phyloP scores from a whole-genome alignment of 768 basidiomycete species.

The Podaxis pistillaris region DNA sequence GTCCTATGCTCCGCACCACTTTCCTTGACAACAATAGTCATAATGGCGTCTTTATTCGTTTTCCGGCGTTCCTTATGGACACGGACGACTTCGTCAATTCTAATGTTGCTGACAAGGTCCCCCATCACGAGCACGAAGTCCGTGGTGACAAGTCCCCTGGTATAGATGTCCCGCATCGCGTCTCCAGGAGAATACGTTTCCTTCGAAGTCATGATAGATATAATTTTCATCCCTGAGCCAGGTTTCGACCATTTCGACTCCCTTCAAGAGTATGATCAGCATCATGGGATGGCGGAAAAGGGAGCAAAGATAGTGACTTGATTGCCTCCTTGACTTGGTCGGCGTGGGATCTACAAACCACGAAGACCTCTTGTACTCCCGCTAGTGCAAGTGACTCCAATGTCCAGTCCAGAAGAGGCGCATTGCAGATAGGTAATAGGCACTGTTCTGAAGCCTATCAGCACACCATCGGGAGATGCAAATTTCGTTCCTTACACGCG shows the following conservation, averaged over 20 bases:
- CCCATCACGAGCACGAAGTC: conserved; percentile 93
- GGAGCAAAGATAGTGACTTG: conserved; percentile 49
- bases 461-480: conserved; percentile 15
- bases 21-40: conserved; percentile 94
- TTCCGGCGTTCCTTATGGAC: conserved; percentile 86
- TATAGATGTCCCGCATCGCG: conserved; percentile 92
- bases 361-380: conserved; percentile 94
- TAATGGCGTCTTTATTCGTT: conserved; percentile 88
- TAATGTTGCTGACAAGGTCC: conserved; percentile 91
- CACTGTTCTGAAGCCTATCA: conserved; percentile 50
- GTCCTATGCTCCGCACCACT: conserved; percentile 70
- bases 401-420: conserved; percentile 93
- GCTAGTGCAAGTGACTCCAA: conserved; percentile 93
- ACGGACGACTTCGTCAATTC: conserved; percentile 85
- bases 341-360: conserved; percentile 90
- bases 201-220: conserved; percentile 82
- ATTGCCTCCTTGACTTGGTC: conserved; percentile 84
- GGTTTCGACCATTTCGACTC: conserved; percentile 86
- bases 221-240: conserved; percentile 76
- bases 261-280: conserved; percentile 35
- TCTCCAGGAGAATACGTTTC: conserved; percentile 88
- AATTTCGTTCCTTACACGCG: conserved; percentile 58
- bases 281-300: conserved; percentile 7
- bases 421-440: conserved; percentile 91
- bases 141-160: conserved; percentile 82